Base-by-base conservation (phyloP, 1,284 basidiomycete genomes). In the Puccinia hordei region DNA sequence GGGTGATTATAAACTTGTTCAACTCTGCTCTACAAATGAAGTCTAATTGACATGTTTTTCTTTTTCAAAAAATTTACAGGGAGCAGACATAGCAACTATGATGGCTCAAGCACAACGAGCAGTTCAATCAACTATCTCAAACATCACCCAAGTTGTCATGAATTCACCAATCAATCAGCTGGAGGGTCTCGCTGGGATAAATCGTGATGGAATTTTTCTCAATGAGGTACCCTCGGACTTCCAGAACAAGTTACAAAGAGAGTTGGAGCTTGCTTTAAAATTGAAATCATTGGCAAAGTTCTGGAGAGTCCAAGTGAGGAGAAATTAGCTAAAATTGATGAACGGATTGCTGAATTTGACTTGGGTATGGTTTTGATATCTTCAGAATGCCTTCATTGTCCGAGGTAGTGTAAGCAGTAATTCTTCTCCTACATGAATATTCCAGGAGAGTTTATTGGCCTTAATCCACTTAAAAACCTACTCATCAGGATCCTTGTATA, bases 251-350 rank as follows among this genome's bases (percentile, higher is more conserved):
- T 53, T 80, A 27, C 79, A 80, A 51, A 80, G 33, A 53, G 79
- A 80, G 46, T 65, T 80, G 15, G 79, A 74, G 63, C 71, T 73
- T 8, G 71, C 79, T 55, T 73, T 80, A 51, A 80, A 80, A 51
- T 44, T 80, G n/a, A 80, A 80, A 68, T 61, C 79, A 19, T 68
- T 80, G 41, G 79, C 79, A 2, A 80, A 80, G 19, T 74, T 80
- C 41, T 80, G 79, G 79, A 80, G 79, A 74, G 71, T 80, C 2
- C 79, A 80, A 27, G 79, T 80, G 27, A 66, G 71, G 19, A 57
- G 24, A 35, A 44, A 22, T 6, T 27, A 3, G 3, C n/a, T 5
- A 24, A 44, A 24, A 44, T 44, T 13, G 17, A 24, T 0, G 38
- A n/a, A 10, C 38, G 3, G 44, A 19, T 46, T 66, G 44, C 38